Evolutionary conservation across 495 filamentous ascomycete species (phyloP), one percentile per base, ranked within the genome.

Genomic region (Pyronema omphalodes): DNA sequence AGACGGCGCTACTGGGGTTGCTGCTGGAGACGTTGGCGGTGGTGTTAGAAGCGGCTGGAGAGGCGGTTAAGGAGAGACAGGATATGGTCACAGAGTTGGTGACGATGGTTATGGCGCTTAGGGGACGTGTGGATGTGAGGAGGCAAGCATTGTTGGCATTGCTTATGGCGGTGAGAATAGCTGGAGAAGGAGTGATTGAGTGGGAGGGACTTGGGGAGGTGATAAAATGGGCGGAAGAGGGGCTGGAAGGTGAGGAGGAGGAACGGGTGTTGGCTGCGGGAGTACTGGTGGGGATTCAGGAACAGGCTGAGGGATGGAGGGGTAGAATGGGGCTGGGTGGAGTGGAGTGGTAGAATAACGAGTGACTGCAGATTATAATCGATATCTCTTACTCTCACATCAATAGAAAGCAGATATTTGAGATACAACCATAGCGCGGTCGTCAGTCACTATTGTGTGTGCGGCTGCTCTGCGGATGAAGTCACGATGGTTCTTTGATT

Each of bases 131-230:
- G 3, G 66, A 67, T 0, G 72, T 94, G 11, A 74, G 84, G 7
- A 75, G 84, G 41, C 83, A 85, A 0, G 67, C 94, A 41, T 69
- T 96, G 9, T 84, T 91, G 49, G 76, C 77, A 2, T 78, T 94
- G 51, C 69, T 94, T 34, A 82, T 81, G n/a, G 54, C 93, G 18
- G 67, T 96, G 9, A 86, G 93, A 53, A 71, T 93, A 7, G 62
- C 69, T 61, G 17, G 71, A 5, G 70, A 55, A 70, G 72, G 45
- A 73, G 40, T 67, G 74, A 54, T 61, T 71, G 44, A 49, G 74
- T 6, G 64, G 29, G 75, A 78, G 54, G 75, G 79, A 55, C 67
- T 76, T 54, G 70, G 69, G 0, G 71, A 81, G 65, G 78, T 73
- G 55, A 78, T 80, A 60, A 74, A 78, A 37, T 83, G 89, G 64